Evolutionary conservation across 1,284 basidiomycete genomes (phyloP).

Genomic region (Marasmius tenuissimus): DNA sequence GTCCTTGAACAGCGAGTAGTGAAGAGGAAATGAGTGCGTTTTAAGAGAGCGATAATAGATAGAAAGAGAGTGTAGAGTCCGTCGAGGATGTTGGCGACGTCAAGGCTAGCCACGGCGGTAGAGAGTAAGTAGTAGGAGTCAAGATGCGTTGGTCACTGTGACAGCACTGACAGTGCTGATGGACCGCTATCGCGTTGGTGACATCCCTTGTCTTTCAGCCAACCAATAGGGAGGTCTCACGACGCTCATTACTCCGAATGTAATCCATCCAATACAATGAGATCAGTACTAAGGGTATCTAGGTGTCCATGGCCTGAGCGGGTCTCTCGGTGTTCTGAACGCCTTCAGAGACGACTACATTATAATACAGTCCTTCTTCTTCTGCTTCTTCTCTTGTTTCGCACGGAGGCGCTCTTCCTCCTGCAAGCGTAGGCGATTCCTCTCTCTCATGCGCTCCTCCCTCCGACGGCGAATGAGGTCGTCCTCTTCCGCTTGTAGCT

Average conservation of each 20-base stretch:
- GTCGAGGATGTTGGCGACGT: not conserved
- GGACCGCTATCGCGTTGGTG: not conserved
- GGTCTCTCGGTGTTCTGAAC: not conserved
- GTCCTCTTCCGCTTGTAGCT: constrained; percentile 77
- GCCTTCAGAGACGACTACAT: constrained; percentile 43
- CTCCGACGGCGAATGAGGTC: constrained; percentile 43
- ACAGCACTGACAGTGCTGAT: not conserved
- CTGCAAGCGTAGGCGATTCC: constrained; percentile 29
- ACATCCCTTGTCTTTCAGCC: not conserved
- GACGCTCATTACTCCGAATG: not conserved
- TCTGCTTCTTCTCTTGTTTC: constrained; percentile 43
- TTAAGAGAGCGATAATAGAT: not conserved
- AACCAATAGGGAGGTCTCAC: not conserved
- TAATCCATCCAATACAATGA: no score
- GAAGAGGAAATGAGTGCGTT: not conserved
- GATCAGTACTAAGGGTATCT: no score
- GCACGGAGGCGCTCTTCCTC: constrained; percentile 23
- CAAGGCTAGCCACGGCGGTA: not conserved
- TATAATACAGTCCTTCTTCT: constrained; percentile 60
- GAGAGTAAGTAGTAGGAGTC: not conserved
- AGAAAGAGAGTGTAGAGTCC: not conserved
- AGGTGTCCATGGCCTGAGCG: no score
- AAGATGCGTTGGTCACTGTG: not conserved
- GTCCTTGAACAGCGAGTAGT: not conserved
- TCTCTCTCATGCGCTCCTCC: constrained; percentile 34